These are phyloP conservation scores for Trichoderma brevicompactum DNA, from an alignment of 2,329 filamentous ascomycete genomes.

Conservation along the genomic window DNA sequence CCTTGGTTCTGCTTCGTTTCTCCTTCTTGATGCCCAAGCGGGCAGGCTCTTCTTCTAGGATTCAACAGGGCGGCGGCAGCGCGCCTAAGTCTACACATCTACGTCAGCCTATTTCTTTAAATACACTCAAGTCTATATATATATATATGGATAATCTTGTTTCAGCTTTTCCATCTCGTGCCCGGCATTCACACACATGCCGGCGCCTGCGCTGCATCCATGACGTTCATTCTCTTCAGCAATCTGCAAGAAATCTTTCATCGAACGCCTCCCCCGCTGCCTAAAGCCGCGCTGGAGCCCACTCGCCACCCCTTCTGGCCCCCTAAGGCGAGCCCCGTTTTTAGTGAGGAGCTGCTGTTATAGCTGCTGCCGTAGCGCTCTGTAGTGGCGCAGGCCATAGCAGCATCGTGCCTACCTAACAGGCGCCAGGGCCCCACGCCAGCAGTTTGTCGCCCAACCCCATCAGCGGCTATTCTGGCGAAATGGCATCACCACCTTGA, in stretches of 20 bases:
- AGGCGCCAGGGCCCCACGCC: conserved; percentile 18
- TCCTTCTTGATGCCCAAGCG: too few relatives aligned
- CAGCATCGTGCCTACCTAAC: conserved; percentile 4
- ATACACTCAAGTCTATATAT: background rate
- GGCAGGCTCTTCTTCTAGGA: too few relatives aligned
- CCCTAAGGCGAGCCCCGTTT: background rate
- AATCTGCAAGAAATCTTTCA: conserved; percentile 9
- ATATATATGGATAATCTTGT: background rate
- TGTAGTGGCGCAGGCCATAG: background rate
- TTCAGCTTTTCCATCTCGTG: background rate
- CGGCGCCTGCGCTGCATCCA: background rate
- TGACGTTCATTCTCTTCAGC: background rate
- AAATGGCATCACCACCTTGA: conserved; percentile 17
- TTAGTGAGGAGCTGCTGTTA: background rate
- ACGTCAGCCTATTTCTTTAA: background rate
- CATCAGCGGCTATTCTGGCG: conserved; percentile 23
- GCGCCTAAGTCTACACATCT: too few relatives aligned
- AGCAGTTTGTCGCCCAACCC: conserved; percentile 8
- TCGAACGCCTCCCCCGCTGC: background rate
- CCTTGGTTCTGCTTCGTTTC: too few relatives aligned
- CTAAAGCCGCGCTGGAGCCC: background rate
- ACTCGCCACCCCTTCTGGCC: background rate
- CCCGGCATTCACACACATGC: background rate
- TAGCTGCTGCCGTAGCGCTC: background rate
- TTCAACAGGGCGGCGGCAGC: too few relatives aligned